These are phyloP conservation scores for Chloromonas sp. DNA, from an alignment of 163 green algal genomes.

Conservation along the genomic window DNA sequence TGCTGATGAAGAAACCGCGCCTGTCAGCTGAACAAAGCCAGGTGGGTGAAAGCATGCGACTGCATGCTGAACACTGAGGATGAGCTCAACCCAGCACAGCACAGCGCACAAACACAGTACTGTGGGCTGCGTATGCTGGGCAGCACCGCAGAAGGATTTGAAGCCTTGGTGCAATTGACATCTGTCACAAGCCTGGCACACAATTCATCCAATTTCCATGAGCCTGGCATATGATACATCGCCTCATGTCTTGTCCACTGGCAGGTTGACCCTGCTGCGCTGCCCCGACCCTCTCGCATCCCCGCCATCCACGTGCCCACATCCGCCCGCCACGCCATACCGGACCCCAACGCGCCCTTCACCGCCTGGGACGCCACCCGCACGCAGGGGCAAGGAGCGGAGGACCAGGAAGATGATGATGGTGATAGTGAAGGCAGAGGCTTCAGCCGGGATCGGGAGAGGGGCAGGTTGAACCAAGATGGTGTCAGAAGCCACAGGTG, in stretches of 20 bases:
- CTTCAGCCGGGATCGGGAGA: too few species aligned
- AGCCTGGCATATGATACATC: background rate
- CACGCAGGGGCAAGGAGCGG: too few species aligned
- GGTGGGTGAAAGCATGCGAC: background rate
- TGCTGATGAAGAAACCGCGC: background rate
- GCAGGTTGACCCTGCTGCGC: background rate
- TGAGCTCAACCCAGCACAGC: background rate
- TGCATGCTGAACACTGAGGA: background rate
- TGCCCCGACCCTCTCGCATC: background rate
- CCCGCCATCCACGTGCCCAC: background rate
- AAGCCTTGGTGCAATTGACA: background rate
- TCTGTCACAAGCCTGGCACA: background rate
- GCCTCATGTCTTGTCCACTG: background rate
- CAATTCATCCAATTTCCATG: background rate
- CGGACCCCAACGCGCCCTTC: slow-evolving; percentile 2
- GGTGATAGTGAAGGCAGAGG: too few species aligned
- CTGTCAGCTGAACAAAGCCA: background rate
- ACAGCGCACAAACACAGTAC: background rate
- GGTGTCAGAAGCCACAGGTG: too few species aligned
- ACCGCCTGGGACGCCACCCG: background rate
- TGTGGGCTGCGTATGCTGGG: background rate
- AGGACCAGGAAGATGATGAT: too few species aligned
- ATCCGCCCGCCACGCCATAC: background rate
- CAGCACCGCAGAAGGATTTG: background rate
- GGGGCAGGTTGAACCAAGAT: too few species aligned